Conservation (phyloP, 2,329 filamentous ascomycete genomes). For the Verticillium nubilum region DNA sequence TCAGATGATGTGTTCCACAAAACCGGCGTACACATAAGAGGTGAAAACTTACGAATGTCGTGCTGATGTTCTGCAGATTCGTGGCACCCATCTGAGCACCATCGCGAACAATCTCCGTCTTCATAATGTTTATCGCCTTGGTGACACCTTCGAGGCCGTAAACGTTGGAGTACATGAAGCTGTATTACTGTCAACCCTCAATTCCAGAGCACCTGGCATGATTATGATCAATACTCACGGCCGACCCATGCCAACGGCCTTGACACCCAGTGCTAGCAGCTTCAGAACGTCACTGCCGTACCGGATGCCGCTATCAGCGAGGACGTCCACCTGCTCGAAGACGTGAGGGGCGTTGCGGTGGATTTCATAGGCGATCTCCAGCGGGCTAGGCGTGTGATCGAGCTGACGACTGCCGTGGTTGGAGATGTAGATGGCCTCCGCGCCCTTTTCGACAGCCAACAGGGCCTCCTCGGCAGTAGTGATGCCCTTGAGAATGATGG, state of each 20-base stretch:
- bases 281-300: slow-evolving; percentile 33
- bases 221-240: slow-evolving; percentile 9
- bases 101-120: slow-evolving; percentile 35
- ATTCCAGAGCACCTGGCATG: neutral
- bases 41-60: slow-evolving; percentile 7
- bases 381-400: slow-evolving; percentile 26
- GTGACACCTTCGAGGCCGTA: slow-evolving; percentile 42
- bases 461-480: slow-evolving; percentile 30
- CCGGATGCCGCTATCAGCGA: slow-evolving; percentile 31
- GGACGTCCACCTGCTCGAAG: slow-evolving; percentile 26
- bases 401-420: slow-evolving; percentile 37
- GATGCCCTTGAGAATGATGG: slow-evolving; percentile 31
- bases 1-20: neutral
- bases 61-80: slow-evolving; percentile 16
- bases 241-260: slow-evolving; percentile 36
- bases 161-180: slow-evolving; percentile 44
- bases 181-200: neutral
- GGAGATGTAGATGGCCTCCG: slow-evolving; percentile 30
- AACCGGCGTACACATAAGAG: neutral
- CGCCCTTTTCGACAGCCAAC: slow-evolving; percentile 23
- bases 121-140: slow-evolving; percentile 40
- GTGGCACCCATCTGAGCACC: slow-evolving; percentile 27
- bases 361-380: slow-evolving; percentile 26
- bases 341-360: slow-evolving; percentile 28
- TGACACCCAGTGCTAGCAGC: slow-evolving; percentile 31